A percentile compares a stretch with the other conserved stretches of the same genome.
phyloP scores from a whole-genome alignment of 1,139 yeast species.

The Candida sanyaensis region DNA sequence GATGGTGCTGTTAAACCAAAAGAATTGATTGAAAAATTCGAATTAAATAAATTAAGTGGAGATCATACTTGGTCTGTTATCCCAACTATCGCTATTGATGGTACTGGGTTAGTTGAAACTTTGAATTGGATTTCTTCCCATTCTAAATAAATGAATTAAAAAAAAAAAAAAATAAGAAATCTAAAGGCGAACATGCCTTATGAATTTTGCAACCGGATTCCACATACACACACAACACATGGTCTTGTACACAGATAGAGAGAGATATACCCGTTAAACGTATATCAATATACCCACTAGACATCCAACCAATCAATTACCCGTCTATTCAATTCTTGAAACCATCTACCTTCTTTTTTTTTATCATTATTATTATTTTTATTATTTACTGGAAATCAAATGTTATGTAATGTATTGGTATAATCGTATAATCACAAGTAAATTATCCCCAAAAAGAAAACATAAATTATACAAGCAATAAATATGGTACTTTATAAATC shows the following conservation, averaged over 20 bases:
- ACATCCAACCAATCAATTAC: too few species aligned
- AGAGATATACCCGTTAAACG: too few species aligned
- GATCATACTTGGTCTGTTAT: conserved; percentile 74
- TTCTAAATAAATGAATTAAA: too few species aligned
- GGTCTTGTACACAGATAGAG: too few species aligned
- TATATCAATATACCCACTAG: too few species aligned
- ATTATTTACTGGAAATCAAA: neutral
- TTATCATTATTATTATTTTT: too few species aligned
- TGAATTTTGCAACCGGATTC: neutral
- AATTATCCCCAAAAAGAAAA: neutral
- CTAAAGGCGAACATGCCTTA: neutral
- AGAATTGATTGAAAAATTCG: conserved; percentile 61
- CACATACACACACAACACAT: too few species aligned
- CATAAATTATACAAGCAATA: neutral
- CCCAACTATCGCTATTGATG: conserved; percentile 74
- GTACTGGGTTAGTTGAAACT: conserved; percentile 74
- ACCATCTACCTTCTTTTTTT: neutral
- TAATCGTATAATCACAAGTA: neutral
- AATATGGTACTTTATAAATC: neutral
- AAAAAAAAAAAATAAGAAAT: conserved; percentile 3
- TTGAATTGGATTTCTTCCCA: conserved; percentile 74
- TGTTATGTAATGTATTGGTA: neutral
- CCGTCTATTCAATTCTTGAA: neutral
- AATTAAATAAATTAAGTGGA: conserved; percentile 53
- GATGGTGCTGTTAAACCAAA: conserved; percentile 63